These are phyloP conservation scores for Gossypium longicalyx DNA, from an alignment of 345 rosid genomes.

Conservation along the genomic window DNA sequence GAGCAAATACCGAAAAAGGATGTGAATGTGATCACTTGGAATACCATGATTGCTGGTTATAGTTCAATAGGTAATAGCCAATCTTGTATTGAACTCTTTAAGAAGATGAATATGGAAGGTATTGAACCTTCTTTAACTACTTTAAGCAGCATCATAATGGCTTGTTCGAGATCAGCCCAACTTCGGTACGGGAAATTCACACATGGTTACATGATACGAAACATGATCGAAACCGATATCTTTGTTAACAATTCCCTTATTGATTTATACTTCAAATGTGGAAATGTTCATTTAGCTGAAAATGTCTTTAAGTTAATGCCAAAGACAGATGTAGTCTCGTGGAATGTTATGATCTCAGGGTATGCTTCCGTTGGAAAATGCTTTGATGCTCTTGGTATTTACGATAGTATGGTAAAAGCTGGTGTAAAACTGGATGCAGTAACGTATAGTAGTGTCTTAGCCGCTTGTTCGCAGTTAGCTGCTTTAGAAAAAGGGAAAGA, in stretches of 20 bases:
- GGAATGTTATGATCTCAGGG: conserved; percentile 76
- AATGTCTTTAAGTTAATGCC: conserved; percentile 35
- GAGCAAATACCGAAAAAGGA: conserved; percentile 39
- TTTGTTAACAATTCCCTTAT: conserved; percentile 39
- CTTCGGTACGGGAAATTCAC: conserved; percentile 49
- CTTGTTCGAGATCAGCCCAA: conserved; percentile 55
- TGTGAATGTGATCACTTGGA: conserved; percentile 58
- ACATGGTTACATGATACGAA: conserved; percentile 51
- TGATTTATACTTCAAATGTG: conserved; percentile 65
- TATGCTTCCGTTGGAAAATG: conserved; percentile 42
- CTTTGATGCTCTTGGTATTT: conserved; percentile 44
- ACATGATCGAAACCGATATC: conserved; percentile 31
- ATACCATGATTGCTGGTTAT: conserved; percentile 52
- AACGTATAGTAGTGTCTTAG: conserved; percentile 51
- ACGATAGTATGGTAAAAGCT: conserved; percentile 39
- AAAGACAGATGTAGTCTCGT: conserved; percentile 27
- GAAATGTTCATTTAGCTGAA: conserved; percentile 46
- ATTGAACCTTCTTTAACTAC: conserved; percentile 48
- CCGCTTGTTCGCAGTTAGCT: conserved; percentile 68
- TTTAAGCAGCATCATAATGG: conserved; percentile 47
- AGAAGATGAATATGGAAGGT: conserved; percentile 53
- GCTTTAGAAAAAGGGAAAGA: conserved; percentile 61
- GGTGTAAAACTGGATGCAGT: conserved; percentile 51
- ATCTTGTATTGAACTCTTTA: conserved; percentile 47
- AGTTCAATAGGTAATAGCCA: conserved; percentile 42